Evolutionary conservation across 75 land plant genomes (phyloP).

Genomic region (Pseudotsuga menziesii): DNA sequence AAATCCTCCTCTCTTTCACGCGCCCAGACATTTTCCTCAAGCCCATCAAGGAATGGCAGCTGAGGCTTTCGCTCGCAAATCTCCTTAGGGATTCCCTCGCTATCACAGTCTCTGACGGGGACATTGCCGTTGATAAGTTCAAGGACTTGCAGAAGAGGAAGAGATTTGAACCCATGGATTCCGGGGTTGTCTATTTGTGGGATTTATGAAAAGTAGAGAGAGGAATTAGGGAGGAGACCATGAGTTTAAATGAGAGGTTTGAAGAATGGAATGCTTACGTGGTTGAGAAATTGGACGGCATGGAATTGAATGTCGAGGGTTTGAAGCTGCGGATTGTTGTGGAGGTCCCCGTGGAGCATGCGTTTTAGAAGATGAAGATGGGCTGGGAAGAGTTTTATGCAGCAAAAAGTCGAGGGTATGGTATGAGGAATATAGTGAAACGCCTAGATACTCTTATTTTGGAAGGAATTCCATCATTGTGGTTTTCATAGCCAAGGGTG

Average conservation of each 20-base stretch:
- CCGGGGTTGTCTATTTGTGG: conserved; percentile 52
- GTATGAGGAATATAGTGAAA: too few relatives aligned
- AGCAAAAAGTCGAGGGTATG: conserved; percentile 1
- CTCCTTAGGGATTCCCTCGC: conserved; percentile 48
- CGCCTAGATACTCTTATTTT: too few relatives aligned
- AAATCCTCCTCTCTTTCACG: conserved; percentile 51
- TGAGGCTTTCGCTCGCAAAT: conserved; percentile 50
- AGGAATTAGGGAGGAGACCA: conserved; percentile 17
- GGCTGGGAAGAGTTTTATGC: conserved; percentile 57
- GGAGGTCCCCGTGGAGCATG: conserved; percentile 41
- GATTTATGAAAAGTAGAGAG: conserved; percentile 29
- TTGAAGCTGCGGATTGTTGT: conserved; percentile 46
- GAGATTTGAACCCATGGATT: conserved; percentile 72
- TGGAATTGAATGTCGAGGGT: conserved; percentile 71
- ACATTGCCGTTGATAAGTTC: conserved; percentile 38
- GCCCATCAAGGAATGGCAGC: conserved; percentile 86
- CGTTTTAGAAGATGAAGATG: conserved; percentile 42
- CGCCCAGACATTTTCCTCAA: conserved; percentile 49
- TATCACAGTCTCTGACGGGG: conserved; percentile 48
- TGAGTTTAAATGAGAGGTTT: conserved; percentile 23
- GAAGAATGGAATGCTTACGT: conserved; percentile 38
- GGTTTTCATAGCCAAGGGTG: too few relatives aligned
- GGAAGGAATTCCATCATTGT: too few relatives aligned
- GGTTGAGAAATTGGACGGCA: conserved; percentile 58
- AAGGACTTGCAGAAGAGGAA: conserved; percentile 62